Evolutionary conservation across 805 yeast species (phyloP).

Genomic region (Monosporozyma yasuniensis): DNA sequence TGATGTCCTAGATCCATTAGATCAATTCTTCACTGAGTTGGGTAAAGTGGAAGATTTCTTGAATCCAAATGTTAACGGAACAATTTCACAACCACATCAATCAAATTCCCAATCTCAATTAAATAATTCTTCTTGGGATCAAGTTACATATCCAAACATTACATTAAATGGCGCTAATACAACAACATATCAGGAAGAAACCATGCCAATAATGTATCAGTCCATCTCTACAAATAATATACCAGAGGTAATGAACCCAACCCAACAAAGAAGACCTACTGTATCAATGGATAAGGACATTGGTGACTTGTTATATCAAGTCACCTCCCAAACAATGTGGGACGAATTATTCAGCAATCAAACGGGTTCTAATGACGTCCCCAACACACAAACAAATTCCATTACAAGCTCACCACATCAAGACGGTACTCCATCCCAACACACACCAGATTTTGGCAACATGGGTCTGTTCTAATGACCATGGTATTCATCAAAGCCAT

Average conservation of each 20-base stretch:
- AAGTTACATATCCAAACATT: neutral
- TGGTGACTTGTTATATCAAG: constrained; percentile 52
- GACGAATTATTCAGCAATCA: constrained; percentile 31
- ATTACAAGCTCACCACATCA: neutral
- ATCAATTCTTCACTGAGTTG: constrained; percentile 42
- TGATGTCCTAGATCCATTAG: constrained; percentile 21
- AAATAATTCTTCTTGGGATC: neutral
- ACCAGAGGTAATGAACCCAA: neutral
- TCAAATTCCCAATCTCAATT: neutral
- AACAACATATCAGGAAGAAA: neutral
- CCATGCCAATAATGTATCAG: neutral
- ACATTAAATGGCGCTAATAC: neutral
- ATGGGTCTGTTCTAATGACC: neutral
- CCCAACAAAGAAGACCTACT: neutral
- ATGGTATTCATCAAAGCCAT: neutral
- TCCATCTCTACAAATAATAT: neutral
- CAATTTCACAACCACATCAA: neutral
- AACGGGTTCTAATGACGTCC: neutral
- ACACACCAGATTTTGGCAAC: neutral
- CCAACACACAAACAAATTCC: neutral
- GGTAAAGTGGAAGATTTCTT: constrained; percentile 21
- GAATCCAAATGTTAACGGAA: neutral
- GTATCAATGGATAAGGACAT: constrained; percentile 23
- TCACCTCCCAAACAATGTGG: constrained; percentile 61
- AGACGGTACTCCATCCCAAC: neutral